Evolutionary conservation across 2,329 filamentous ascomycete species (phyloP), one percentile per base, ranked within the genome.

Genomic region (Talaromyces sp.): DNA sequence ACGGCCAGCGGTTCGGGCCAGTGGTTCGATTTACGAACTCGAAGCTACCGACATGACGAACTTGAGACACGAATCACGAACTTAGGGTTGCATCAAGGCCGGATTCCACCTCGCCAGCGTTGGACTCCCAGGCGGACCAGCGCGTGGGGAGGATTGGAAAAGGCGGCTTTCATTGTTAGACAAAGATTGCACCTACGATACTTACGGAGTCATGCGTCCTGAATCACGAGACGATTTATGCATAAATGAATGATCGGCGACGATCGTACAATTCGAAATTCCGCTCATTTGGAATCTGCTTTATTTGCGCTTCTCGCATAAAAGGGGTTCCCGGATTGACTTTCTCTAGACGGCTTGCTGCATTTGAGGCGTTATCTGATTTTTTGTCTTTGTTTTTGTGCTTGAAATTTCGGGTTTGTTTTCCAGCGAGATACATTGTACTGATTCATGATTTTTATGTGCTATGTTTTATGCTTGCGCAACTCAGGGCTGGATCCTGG

Each of bases 301-400:
- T 59, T 59, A 59, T 45, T 22, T 31, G 37, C 24, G 19, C 13
- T 43, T 37, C 62, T 41, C 52, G 64, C 64, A 66, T 66, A 54
- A 7, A 45, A 11, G 64, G 59, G 64, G 59, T 65, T 61, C 22
- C 22, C 35, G 58, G 59, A 54, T 59, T 62, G 43, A 33, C 60
- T 50, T 65, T 56, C 27, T 60, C 54, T 65, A 66, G 59, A 66
- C 14, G 52, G 52, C 64, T 66, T 62, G 64, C 59, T 66, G 64
- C 64, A 66, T 66, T 66, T 66, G 43, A 37, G 64, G 64, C 49
- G 64, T 66, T 66, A 24, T 63, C 60, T 62, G 16, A 33, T 37
- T 62, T 22, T 19, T 35, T 47, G 31, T 16, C n/a, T 24, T 39
- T 16, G n/a, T 9, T 43, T 13, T 19, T 31, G 10, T 22, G 19